Conservation (phyloP, 2,329 filamentous ascomycete genomes). For the Colletotrichum brevisporum region DNA sequence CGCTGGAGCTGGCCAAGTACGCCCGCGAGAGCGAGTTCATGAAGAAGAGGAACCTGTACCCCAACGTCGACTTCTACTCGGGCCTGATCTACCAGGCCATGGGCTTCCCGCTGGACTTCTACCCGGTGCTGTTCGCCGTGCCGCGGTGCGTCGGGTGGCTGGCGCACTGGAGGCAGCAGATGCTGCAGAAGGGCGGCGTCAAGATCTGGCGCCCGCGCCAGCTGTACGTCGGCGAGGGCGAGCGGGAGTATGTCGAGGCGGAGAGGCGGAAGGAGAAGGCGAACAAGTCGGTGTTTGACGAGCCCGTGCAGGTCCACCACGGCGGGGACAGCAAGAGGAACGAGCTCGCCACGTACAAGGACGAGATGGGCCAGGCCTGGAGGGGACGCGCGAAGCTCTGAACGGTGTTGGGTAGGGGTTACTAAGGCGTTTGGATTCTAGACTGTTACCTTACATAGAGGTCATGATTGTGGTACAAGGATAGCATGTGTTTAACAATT, state of each 20-base stretch:
- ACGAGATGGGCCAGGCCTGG: slow-evolving; percentile 50
- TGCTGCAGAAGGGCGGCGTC: slow-evolving; percentile 60
- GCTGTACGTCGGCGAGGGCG: slow-evolving; percentile 61
- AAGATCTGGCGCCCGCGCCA: slow-evolving; percentile 67
- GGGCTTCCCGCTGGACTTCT: slow-evolving; percentile 67
- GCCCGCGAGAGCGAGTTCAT: slow-evolving; percentile 63
- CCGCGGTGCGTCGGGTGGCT: slow-evolving; percentile 66
- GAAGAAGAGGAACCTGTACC: slow-evolving; percentile 63
- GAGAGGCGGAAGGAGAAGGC: slow-evolving; percentile 51
- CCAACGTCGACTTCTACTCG: slow-evolving; percentile 67
- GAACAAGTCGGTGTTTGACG: slow-evolving; percentile 51
- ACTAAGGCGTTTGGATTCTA: slow-evolving; percentile 2
- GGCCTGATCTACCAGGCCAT: slow-evolving; percentile 67
- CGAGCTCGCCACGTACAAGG: slow-evolving; percentile 55
- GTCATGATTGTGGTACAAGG: neutral
- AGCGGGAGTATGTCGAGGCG: slow-evolving; percentile 60
- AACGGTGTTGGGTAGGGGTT: neutral
- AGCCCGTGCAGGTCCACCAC: slow-evolving; percentile 53
- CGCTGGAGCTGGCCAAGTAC: slow-evolving; percentile 60
- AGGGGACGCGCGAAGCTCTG: slow-evolving; percentile 36
- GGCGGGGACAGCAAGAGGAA: slow-evolving; percentile 60
- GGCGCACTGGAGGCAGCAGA: slow-evolving; percentile 66
- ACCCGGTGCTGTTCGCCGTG: slow-evolving; percentile 65
- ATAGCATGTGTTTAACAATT: slow-evolving; percentile 20
- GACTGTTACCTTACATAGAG: neutral